Percentiles rank a stretch among this genome's conserved stretches.
Conservation (phyloP, 129 eudicot genomes). For the Oenanthe sinensis region DNA sequence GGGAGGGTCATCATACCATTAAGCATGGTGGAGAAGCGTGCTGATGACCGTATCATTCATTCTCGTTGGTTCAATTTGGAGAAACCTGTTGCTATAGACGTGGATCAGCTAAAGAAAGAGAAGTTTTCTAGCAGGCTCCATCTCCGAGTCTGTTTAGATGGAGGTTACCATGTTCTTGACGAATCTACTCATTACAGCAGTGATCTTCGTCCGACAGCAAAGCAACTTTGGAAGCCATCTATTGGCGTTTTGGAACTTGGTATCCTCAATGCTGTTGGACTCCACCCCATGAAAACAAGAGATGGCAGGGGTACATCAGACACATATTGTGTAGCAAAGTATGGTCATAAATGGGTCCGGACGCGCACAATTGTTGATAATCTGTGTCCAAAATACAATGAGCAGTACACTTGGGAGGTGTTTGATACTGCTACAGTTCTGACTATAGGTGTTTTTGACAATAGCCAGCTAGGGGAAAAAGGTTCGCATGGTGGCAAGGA, state of each 20-base stretch:
- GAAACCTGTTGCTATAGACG: constrained; percentile 74
- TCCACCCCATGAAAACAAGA: constrained; percentile 92
- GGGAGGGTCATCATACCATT: constrained; percentile 82
- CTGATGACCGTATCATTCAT: constrained; percentile 81
- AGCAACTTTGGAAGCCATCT: constrained; percentile 87
- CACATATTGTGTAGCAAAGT: constrained; percentile 91
- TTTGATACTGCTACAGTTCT: constrained; percentile 89
- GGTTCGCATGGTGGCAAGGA: constrained; percentile 53
- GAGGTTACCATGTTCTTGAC: constrained; percentile 95
- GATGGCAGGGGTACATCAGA: constrained; percentile 88
- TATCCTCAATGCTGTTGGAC: constrained; percentile 71
- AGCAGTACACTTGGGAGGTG: constrained; percentile 98
- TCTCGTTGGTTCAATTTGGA: constrained; percentile 91
- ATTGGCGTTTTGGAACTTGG: constrained; percentile 90
- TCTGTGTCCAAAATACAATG: constrained; percentile 72
- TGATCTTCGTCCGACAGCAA: constrained; percentile 98
- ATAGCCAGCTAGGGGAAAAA: constrained; percentile 71
- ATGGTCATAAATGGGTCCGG: constrained; percentile 92
- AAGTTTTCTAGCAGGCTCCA: constrained; percentile 84
- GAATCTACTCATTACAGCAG: constrained; percentile 91
- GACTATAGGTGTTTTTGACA: constrained; percentile 84
- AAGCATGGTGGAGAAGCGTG: constrained; percentile 76
- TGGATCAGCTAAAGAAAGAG: constrained; percentile 84
- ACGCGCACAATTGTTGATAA: constrained; percentile 85
- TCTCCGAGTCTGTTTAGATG: constrained; percentile 80